Evolutionary conservation across 768 basidiomycete genomes (phyloP), one percentile per base, ranked within the genome.

Genomic region (Kwoniella heveanensis): DNA sequence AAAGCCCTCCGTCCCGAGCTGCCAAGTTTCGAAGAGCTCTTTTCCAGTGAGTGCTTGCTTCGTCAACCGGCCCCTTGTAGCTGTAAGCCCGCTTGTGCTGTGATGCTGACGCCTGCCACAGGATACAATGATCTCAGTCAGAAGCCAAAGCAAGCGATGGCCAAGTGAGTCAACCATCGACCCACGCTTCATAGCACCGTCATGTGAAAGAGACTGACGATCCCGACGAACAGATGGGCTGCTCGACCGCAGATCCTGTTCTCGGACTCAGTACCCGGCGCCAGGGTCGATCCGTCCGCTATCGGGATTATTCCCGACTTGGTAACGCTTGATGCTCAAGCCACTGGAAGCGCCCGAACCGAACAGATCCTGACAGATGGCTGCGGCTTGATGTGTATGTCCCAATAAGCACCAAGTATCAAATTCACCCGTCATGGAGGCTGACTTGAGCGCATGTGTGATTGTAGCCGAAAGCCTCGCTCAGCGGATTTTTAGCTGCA

Each of bases 281-380:
- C 57, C 5, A 24, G 8, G 13, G 58, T 72, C 1, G 53, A 66
- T 2, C 51, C 60, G 0, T 44, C 32, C 3, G 51, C 46, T n/a
- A 62, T 72, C 5, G n/a, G 8, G 3, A 54, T 66, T 37, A 60
- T 66, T 24, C 44, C 37, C 4, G 75, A 77, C 44, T 66, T 72
- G 44, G 61, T 77, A 21, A 22, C 65, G 6, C 19, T 7, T 6
- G 24, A 21, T 5, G 66, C 73, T 27, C 7, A n/a, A 10, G 17
- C 39, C 10, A 8, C 19, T 3, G 66, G 39, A 0, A 13, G 50
- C 5, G 58, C 75, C 8, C 19, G 22, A 2, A 72, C 75, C 6
- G 70, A 74, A 51, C 63, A 73, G 62, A 70, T 67, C 19, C 58
- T 77, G 21, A 74, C 73, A 2, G 76, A 77, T 50, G 76, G 76